Evolutionary conservation across 805 yeast genomes (phyloP).

Genomic region (Zygosaccharomyces kombuchaensis): DNA sequence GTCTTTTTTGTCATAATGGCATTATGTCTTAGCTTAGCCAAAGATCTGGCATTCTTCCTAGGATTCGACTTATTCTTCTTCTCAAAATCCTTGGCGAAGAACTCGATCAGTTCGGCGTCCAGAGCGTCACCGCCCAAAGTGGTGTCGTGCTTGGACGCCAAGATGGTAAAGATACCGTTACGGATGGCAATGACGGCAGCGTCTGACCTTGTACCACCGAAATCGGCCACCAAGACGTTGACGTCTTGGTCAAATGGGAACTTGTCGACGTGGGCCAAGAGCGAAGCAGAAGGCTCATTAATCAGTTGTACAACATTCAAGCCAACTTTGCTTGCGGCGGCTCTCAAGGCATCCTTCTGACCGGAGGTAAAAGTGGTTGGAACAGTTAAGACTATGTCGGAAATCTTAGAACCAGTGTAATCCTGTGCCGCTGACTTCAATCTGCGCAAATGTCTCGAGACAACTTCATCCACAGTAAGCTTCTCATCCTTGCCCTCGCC

Average conservation of each 20-base stretch:
- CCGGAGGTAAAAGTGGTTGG: conserved; percentile 81
- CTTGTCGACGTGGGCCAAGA: conserved; percentile 70
- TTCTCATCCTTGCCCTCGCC: conserved; percentile 49
- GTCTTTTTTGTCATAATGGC: conserved; percentile 85
- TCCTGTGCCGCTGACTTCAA: conserved; percentile 88
- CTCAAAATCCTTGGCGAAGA: conserved; percentile 89
- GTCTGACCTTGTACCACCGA: conserved; percentile 94
- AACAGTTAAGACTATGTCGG: conserved; percentile 81
- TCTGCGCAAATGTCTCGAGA: conserved; percentile 77
- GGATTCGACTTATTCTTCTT: conserved; percentile 82
- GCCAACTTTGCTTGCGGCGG: conserved; percentile 66
- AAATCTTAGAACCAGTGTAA: conserved; percentile 75
- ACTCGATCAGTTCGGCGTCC: conserved; percentile 75
- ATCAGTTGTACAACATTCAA: conserved; percentile 80
- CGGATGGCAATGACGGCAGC: conserved; percentile 90
- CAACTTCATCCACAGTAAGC: conserved; percentile 69
- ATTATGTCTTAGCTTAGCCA: conserved; percentile 84
- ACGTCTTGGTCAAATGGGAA: conserved; percentile 34
- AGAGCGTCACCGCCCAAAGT: conserved; percentile 84
- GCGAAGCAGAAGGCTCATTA: conserved; percentile 88
- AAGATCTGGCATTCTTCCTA: conserved; percentile 70
- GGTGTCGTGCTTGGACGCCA: conserved; percentile 78
- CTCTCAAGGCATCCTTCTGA: conserved; percentile 61
- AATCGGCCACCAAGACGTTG: conserved; percentile 77
- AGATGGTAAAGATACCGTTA: conserved; percentile 87